These are phyloP conservation scores for Metarhizium anisopliae DNA, from an alignment of 2,329 filamentous ascomycete species.

Conservation along the genomic window DNA sequence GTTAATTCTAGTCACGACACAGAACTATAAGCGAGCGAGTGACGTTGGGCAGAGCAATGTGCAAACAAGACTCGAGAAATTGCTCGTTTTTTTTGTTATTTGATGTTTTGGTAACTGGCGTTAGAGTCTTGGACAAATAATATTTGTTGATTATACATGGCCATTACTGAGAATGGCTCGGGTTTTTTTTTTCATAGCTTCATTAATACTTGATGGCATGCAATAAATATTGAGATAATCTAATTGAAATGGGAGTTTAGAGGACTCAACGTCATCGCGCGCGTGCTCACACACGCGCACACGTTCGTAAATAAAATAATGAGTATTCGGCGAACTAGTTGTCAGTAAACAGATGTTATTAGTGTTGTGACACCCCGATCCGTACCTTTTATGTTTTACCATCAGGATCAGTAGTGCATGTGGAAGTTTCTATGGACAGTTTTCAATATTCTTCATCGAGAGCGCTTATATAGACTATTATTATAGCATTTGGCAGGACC, in stretches of 20 bases:
- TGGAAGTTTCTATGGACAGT: too few relatives aligned
- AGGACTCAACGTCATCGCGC: too few relatives aligned
- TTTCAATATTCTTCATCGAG: too few relatives aligned
- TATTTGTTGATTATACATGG: background rate
- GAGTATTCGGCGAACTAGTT: too few relatives aligned
- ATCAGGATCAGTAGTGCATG: too few relatives aligned
- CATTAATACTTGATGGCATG: background rate
- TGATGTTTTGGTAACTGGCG: background rate
- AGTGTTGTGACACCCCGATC: too few relatives aligned
- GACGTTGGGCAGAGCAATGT: background rate
- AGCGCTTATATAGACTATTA: too few relatives aligned
- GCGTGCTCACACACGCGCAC: too few relatives aligned
- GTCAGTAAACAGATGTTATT: too few relatives aligned
- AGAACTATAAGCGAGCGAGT: background rate
- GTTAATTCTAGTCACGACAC: background rate
- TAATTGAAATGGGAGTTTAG: too few relatives aligned
- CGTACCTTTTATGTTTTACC: too few relatives aligned
- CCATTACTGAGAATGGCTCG: background rate
- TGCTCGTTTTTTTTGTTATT: slow-evolving; percentile 1
- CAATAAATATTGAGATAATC: background rate
- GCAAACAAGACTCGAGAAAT: background rate
- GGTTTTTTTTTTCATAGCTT: background rate
- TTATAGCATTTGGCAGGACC: background rate
- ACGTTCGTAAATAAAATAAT: too few relatives aligned
- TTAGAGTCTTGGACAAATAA: background rate